These are phyloP conservation scores for Neurospora tetraspora DNA, from an alignment of 495 filamentous ascomycete species.

Conservation along the genomic window DNA sequence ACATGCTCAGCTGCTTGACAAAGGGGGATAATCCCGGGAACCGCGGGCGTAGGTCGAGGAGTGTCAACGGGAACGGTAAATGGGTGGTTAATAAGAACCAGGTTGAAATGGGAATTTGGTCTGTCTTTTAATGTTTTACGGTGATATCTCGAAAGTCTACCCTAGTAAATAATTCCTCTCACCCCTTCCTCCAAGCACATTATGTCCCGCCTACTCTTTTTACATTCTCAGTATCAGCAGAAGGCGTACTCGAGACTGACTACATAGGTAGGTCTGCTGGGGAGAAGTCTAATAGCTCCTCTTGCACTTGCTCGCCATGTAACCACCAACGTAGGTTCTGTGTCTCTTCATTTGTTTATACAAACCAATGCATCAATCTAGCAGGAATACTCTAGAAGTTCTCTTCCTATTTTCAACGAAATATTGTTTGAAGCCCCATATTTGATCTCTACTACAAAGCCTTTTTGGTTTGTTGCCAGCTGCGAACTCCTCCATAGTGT, in stretches of 20 bases:
- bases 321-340: background rate
- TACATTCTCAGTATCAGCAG: background rate
- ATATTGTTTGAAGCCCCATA: background rate
- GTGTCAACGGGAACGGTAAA: background rate
- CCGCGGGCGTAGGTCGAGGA: background rate
- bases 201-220: background rate
- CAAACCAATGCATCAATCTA: background rate
- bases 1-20: background rate
- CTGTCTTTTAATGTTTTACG: background rate
- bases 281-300: background rate
- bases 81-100: background rate
- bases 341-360: background rate
- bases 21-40: background rate
- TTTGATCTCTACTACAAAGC: background rate
- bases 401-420: background rate
- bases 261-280: background rate
- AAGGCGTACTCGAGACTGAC: background rate
- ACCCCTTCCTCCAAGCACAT: background rate
- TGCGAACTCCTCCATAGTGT: background rate
- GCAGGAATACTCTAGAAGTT: background rate
- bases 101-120: background rate
- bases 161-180: background rate
- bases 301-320: background rate
- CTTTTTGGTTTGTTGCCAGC: background rate
- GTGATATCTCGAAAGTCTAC: background rate